These are phyloP conservation scores for Corymbia calophylla DNA, from an alignment of 441 rosid species.

Conservation along the genomic window DNA sequence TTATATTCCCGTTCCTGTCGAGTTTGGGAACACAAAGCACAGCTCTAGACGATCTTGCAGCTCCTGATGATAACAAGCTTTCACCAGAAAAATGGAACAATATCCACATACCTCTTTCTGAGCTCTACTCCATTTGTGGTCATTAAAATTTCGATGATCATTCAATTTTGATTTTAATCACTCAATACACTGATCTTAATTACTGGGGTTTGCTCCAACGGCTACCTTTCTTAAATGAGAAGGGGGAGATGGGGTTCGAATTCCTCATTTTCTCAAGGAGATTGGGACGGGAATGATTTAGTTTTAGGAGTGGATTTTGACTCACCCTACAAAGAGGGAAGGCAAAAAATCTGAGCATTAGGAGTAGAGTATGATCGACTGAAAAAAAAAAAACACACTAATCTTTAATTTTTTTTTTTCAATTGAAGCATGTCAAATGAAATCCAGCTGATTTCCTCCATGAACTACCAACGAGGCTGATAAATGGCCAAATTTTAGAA, in stretches of 20 bases:
- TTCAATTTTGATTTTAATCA: too few species aligned
- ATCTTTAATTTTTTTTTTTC: neutral
- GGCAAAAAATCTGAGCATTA: too few species aligned
- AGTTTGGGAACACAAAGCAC: neutral
- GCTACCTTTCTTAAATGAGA: too few species aligned
- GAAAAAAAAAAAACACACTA: too few species aligned
- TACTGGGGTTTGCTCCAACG: too few species aligned
- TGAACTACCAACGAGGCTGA: neutral
- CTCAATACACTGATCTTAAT: neutral
- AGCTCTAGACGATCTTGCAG: neutral
- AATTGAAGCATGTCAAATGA: neutral
- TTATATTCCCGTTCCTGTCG: too few species aligned
- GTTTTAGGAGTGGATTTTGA: too few species aligned
- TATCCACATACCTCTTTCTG: neutral
- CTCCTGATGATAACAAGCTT: neutral
- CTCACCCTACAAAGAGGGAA: too few species aligned
- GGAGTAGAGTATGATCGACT: too few species aligned
- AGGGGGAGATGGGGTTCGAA: too few species aligned
- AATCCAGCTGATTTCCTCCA: neutral
- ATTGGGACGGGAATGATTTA: too few species aligned
- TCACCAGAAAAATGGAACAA: neutral
- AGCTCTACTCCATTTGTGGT: neutral
- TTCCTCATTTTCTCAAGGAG: too few species aligned
- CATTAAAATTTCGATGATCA: neutral
- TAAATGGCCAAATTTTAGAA: neutral